Evolutionary conservation across 2,329 filamentous ascomycete genomes (phyloP), one percentile per base, ranked within the genome.

Genomic region (Alternaria sp.): DNA sequence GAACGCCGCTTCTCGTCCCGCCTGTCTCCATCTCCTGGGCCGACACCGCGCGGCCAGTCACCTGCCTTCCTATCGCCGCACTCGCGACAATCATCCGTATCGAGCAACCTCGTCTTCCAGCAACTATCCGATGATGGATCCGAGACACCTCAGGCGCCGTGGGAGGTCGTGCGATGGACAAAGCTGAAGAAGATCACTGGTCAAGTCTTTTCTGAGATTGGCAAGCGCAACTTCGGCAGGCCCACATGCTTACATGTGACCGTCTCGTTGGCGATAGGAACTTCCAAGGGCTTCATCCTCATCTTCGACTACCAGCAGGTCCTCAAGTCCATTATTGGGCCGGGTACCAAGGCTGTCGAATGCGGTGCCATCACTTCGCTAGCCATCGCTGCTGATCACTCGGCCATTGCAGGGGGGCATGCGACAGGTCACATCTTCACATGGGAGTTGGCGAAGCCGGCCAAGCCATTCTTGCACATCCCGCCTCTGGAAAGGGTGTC

Each of bases 301-400:
- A 89, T 98, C 63, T 99, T 99, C 82, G 96, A 99, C 83, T 98
- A 97, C 80, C 93, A 96, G 78, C 96, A 99, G 81, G 96, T 92
- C 70, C 83, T 98, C 61, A 97, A 97, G 81, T 90, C 92, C 72
- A 97, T 98, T 61, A 93, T 99, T 67, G 96, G 96, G 3, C 91
- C 92, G 30, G 94, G 95, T 32, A 97, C 94, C 1, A 97, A 96
- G 86, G 95, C 96, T 73, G 88, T 97, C 54, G 96, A 98, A 81
- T 96, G 91, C 67, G 96, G 96, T 1, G 84, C 93, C 49, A 87
- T 99, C 52, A 97, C 93, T 5, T 88, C 96, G 1, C 84, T 99
- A 62, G 93, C 96, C 6, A 89, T 98, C 61, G 97, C 96, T 26
- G 94, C 95, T 17, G 96, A 99, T 76, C 93, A 98, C 79, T 91